phyloP scores from a whole-genome alignment of 2,329 filamentous ascomycete genomes.

The Penicillium sp. region DNA sequence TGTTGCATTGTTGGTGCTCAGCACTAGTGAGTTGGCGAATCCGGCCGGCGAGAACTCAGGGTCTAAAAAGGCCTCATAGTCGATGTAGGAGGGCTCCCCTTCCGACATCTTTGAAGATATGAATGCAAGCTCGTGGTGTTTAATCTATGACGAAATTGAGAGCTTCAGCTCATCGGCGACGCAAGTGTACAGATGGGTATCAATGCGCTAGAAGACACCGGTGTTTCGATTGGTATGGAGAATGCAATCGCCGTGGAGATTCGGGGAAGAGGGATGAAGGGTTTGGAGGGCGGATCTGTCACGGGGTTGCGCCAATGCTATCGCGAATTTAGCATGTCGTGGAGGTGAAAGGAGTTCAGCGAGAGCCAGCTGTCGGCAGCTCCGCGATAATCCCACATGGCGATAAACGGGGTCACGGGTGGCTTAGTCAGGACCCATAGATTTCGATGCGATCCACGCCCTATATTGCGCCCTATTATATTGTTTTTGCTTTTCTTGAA shows the following conservation, averaged over 20 bases:
- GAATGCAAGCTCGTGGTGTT: not conserved
- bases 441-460: not conserved
- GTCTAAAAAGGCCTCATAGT: constrained; percentile 88
- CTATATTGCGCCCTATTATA: not conserved
- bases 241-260: not conserved
- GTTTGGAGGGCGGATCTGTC: not conserved
- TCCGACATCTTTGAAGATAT: constrained; percentile 32
- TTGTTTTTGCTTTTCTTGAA: too few species aligned
- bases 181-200: constrained; percentile 3
- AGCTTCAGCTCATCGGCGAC: not conserved
- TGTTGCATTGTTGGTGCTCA: constrained; percentile 86
- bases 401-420: constrained; percentile 13
- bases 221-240: not conserved
- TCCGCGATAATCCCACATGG: constrained; percentile 18
- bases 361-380: constrained; percentile 14
- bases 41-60: constrained; percentile 75
- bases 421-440: not conserved
- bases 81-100: constrained; percentile 74
- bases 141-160: not conserved
- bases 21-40: constrained; percentile 87
- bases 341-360: not conserved
- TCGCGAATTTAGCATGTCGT: not conserved
- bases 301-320: not conserved
- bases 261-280: not conserved
- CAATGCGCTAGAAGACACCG: not conserved